Evolutionary conservation across 768 basidiomycete species (phyloP).

Genomic region (Lactarius indigo): DNA sequence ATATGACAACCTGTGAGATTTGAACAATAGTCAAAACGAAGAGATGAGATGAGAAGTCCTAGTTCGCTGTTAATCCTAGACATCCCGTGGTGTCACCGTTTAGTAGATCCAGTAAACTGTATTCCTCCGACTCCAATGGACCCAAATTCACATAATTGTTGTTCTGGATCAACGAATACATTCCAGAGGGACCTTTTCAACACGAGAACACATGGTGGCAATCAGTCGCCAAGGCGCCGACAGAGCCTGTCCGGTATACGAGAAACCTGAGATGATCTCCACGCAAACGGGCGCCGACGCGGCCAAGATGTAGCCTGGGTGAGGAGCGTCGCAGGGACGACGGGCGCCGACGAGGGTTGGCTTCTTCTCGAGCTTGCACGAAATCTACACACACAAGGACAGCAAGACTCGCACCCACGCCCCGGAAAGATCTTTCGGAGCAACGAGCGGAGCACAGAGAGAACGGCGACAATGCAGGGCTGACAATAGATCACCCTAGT

Average conservation of each 20-base stretch:
- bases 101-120: neutral
- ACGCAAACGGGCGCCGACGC: neutral
- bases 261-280: slow-evolving; percentile 15
- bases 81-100: neutral
- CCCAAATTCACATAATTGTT: neutral
- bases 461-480: slow-evolving; percentile 8
- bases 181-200: neutral
- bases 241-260: slow-evolving; percentile 25
- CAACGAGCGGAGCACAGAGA: slow-evolving; percentile 13
- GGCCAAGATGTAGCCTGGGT: slow-evolving; percentile 2
- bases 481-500: slow-evolving; percentile 3
- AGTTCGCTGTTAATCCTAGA: neutral
- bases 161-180: neutral
- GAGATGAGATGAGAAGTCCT: slow-evolving; percentile 6
- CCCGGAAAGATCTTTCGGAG: neutral
- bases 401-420: neutral
- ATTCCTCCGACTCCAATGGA: neutral
- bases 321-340: neutral
- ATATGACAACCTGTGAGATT: neutral
- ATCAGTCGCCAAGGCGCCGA: slow-evolving; percentile 4
- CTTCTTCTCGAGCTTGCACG: neutral
- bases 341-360: neutral
- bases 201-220: neutral
- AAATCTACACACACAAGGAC: neutral
- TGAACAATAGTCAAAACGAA: neutral